Evolutionary conservation across 2,329 filamentous ascomycete genomes (phyloP), one percentile per base, ranked within the genome.

Genomic region (Aureobasidium uvarum): DNA sequence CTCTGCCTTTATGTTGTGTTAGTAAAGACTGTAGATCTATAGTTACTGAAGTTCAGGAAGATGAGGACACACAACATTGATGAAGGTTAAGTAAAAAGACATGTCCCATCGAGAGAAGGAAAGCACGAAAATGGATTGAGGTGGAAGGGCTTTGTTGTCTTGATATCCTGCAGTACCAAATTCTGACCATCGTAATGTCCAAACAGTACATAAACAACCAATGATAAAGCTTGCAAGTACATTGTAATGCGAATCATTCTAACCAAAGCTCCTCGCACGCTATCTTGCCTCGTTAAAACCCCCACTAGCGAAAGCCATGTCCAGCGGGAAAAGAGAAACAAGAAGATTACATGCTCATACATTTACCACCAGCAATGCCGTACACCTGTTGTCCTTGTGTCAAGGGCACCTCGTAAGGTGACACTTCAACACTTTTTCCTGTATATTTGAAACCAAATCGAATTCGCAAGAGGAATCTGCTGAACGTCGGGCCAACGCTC

Each of bases 291-390:
- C 56, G 31, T 41, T 60, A 60, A 60, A 60, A 60, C 48, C 3
- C 3, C 56, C 43, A 38, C 39, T 31, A n/a, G 25, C 20, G 41
- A 59, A 46, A 33, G 25, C 20, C 16, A 46, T 59, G 18, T 25
- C 25, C 55, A 59, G 43, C 48, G 56, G 56, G 41, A 60, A 60
- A 60, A 60, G 56, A 60, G 56, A 48, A 31, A 60, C 56, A 60
- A 48, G 54, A 56, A 39, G 2, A 28, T 25, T 23, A 45, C 38
- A 58, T 58, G 54, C 54, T 20, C 39, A 58, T 25, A 28, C 51
- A 50, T 11, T 0, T 23, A 50, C 16, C 25, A 38, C 56, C 23
- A 60, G 20, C 52, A 28, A 43, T 28, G 52, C 54, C 23, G 28
- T 58, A 25, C 46, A 58, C 46, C 13, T 46, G 5, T 31, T 5